A percentile compares a stretch with the other conserved stretches of the same genome.
phyloP scores from a whole-genome alignment of 208 protist genomes.

The Angomonas ambiguus region DNA sequence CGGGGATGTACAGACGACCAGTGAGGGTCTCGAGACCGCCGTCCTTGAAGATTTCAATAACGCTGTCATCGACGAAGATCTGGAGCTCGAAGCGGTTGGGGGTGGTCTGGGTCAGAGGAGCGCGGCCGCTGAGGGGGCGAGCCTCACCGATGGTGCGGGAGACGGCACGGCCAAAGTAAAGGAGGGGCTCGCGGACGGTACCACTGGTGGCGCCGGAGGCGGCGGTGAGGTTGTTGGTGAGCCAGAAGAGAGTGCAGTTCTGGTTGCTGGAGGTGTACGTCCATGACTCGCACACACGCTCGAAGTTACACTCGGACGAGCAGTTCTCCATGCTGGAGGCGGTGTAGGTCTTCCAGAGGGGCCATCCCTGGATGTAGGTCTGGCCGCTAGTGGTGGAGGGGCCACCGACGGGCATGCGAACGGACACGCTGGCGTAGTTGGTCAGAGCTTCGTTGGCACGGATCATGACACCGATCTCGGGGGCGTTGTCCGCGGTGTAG shows the following conservation, averaged over 20 bases:
- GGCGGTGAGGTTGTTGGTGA: slow-evolving; percentile 11
- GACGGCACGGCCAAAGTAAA: slow-evolving; percentile 24
- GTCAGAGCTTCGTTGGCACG: slow-evolving; percentile 18
- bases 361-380: slow-evolving; percentile 16
- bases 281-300: slow-evolving; percentile 35
- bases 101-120: slow-evolving; percentile 21
- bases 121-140: slow-evolving; percentile 25
- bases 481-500: slow-evolving; percentile 20
- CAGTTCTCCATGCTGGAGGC: slow-evolving; percentile 16
- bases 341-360: slow-evolving; percentile 26
- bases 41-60: slow-evolving; percentile 25
- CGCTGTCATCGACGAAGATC: slow-evolving; percentile 17
- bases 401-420: slow-evolving; percentile 31
- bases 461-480: slow-evolving; percentile 33
- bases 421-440: slow-evolving; percentile 23
- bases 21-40: slow-evolving; percentile 21
- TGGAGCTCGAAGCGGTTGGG: slow-evolving; percentile 15
- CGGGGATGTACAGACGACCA: slow-evolving; percentile 14
- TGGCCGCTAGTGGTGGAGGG: slow-evolving; percentile 6
- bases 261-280: slow-evolving; percentile 18
- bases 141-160: slow-evolving; percentile 29
- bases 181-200: slow-evolving; percentile 26
- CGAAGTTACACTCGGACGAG: slow-evolving; percentile 23
- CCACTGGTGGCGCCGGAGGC: slow-evolving; percentile 19
- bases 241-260: slow-evolving; percentile 34